Conservation (phyloP, 1,139 yeast species). For the Geotrichum carabidarum region DNA sequence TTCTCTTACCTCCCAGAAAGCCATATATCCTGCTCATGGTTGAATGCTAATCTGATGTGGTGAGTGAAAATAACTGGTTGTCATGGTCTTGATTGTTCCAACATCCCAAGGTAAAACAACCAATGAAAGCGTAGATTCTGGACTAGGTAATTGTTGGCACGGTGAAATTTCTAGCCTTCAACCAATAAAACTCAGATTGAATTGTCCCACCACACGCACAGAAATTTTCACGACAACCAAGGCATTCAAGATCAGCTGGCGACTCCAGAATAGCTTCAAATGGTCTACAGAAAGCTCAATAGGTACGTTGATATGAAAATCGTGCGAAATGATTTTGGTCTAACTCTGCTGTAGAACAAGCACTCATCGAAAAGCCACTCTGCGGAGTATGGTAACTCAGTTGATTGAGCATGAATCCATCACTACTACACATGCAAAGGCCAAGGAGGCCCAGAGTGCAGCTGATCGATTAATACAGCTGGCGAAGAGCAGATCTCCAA, state of each 20-base stretch:
- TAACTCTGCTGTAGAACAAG: constrained; percentile 29
- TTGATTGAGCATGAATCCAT: constrained; percentile 63
- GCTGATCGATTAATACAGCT: constrained; percentile 54
- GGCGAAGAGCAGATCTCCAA: constrained; percentile 39
- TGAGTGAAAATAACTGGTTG: neutral
- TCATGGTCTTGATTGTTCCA: constrained; percentile 3
- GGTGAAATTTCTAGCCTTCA: constrained; percentile 3
- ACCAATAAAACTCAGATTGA: constrained; percentile 8
- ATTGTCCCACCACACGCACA: neutral
- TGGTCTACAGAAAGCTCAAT: constrained; percentile 21
- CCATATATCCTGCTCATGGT: constrained; percentile 61
- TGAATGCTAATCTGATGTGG: neutral
- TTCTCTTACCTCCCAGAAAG: constrained; percentile 49
- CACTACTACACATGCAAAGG: constrained; percentile 66
- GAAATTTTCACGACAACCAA: constrained; percentile 1
- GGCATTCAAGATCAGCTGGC: neutral
- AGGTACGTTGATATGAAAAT: constrained; percentile 11
- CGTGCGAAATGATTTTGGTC: neutral
- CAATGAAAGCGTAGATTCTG: constrained; percentile 9
- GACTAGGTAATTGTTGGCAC: constrained; percentile 6
- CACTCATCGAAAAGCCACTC: constrained; percentile 50
- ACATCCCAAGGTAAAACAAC: neutral
- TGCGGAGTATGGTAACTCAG: constrained; percentile 62
- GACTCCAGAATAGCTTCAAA: neutral
- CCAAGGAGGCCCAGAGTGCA: constrained; percentile 55